These are phyloP conservation scores for Furcasterigmium furcatum DNA, from an alignment of 2,329 filamentous ascomycete genomes.

Conservation along the genomic window DNA sequence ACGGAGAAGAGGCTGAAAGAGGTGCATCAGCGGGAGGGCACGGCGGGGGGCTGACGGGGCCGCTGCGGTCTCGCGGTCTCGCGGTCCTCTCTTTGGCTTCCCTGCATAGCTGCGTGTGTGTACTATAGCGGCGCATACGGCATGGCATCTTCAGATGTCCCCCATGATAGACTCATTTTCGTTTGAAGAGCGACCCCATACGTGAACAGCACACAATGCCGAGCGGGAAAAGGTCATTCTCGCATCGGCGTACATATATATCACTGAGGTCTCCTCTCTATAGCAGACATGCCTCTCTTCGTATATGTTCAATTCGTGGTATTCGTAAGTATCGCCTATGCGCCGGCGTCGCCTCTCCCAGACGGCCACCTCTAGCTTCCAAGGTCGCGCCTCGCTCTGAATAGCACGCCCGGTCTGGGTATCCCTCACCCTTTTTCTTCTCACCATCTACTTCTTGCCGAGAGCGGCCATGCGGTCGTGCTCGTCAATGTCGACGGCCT, in stretches of 20 bases:
- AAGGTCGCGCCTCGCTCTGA: conserved; percentile 2
- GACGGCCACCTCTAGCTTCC: background rate
- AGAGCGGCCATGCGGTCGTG: conserved; percentile 70
- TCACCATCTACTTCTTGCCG: conserved; percentile 14
- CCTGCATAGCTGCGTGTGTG: background rate
- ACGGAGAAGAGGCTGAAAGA: conserved; percentile 87
- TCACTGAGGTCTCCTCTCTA: too few relatives aligned
- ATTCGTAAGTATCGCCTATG: background rate
- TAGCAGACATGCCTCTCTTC: too few relatives aligned
- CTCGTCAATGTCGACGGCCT: conserved; percentile 89
- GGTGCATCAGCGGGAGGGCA: conserved; percentile 61
- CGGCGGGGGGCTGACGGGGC: conserved; percentile 39
- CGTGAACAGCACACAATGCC: too few relatives aligned
- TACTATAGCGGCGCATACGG: background rate
- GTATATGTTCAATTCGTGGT: background rate
- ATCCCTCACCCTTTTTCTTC: background rate
- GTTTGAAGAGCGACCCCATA: too few relatives aligned
- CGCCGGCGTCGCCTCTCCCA: too few relatives aligned
- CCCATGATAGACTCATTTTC: background rate
- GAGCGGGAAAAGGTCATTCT: too few relatives aligned
- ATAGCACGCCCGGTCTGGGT: background rate
- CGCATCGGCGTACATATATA: too few relatives aligned
- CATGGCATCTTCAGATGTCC: background rate
- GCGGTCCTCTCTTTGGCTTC: background rate
- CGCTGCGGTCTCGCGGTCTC: too few relatives aligned